These are phyloP conservation scores for Tarenaya hassleriana DNA, from an alignment of 345 rosid species.

Conservation along the genomic window DNA sequence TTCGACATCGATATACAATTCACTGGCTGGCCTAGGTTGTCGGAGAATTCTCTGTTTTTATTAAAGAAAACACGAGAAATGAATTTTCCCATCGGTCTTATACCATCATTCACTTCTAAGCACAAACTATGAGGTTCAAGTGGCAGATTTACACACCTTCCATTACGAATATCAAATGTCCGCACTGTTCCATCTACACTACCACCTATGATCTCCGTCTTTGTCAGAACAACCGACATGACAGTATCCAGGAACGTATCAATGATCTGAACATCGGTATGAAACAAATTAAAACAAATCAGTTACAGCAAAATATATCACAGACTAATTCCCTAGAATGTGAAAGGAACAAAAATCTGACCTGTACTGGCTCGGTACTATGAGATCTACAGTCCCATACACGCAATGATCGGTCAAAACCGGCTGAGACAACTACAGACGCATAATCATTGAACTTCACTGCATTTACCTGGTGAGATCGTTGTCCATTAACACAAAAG, in stretches of 20 bases:
- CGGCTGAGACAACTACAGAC: constrained; percentile 85
- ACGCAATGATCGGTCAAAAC: constrained; percentile 86
- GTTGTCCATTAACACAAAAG: constrained; percentile 3
- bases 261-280: constrained; percentile 46
- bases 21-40: constrained; percentile 85
- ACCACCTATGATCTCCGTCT: constrained; percentile 89
- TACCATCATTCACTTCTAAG: not conserved
- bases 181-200: constrained; percentile 97
- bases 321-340: not conserved
- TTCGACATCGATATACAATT: constrained; percentile 93
- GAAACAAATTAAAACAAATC: constrained; percentile 1
- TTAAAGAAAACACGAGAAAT: not conserved
- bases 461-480: constrained; percentile 64
- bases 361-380: constrained; percentile 93
- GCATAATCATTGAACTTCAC: constrained; percentile 82
- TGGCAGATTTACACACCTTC: constrained; percentile 49
- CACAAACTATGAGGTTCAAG: not conserved
- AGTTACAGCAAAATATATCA: not conserved
- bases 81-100: not conserved
- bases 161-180: constrained; percentile 91
- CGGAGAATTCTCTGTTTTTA: constrained; percentile 67
- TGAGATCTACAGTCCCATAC: constrained; percentile 98
- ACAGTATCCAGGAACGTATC: constrained; percentile 80
- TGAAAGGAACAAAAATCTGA: constrained; percentile 18
- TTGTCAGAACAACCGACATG: constrained; percentile 91